Percentiles rank a stretch among this genome's conserved stretches.
Evolutionary conservation across 139 green algal genomes (phyloP).

Genomic region (Parachlorella kessleri): DNA sequence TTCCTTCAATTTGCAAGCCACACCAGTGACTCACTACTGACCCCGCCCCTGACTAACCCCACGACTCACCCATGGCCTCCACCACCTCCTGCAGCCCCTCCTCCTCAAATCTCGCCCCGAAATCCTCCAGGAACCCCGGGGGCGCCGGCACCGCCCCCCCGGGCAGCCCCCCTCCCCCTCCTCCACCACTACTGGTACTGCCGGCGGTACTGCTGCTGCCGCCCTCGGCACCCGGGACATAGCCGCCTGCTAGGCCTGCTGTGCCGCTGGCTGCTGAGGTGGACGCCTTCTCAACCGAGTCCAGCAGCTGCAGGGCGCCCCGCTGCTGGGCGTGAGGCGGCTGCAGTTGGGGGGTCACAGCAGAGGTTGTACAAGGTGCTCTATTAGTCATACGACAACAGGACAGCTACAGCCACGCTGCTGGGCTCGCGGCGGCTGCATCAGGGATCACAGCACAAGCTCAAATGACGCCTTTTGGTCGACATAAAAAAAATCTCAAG

Average conservation of each 20-base stretch:
- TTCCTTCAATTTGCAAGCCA: too few species aligned
- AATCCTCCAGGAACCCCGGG: slow-evolving; percentile 80
- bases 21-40: too few species aligned
- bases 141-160: slow-evolving; percentile 57
- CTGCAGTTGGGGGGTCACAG: slow-evolving; percentile 39
- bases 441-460: too few species aligned
- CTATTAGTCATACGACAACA: too few species aligned
- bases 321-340: slow-evolving; percentile 42
- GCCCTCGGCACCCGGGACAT: background rate
- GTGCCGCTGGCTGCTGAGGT: background rate
- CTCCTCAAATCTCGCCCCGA: slow-evolving; percentile 66
- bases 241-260: background rate
- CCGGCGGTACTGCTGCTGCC: too few species aligned
- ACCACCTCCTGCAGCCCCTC: slow-evolving; percentile 74
- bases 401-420: too few species aligned
- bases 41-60: background rate
- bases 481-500: too few species aligned
- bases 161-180: slow-evolving; percentile 1
- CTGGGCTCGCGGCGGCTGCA: too few species aligned
- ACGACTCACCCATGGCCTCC: slow-evolving; percentile 32
- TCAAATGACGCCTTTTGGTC: too few species aligned
- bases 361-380: background rate
- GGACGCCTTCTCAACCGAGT: slow-evolving; percentile 39
- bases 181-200: too few species aligned
- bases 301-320: slow-evolving; percentile 75